Evolutionary conservation across 1,139 yeast genomes (phyloP).

Genomic region (Scheffersomyces cryptocercus): DNA sequence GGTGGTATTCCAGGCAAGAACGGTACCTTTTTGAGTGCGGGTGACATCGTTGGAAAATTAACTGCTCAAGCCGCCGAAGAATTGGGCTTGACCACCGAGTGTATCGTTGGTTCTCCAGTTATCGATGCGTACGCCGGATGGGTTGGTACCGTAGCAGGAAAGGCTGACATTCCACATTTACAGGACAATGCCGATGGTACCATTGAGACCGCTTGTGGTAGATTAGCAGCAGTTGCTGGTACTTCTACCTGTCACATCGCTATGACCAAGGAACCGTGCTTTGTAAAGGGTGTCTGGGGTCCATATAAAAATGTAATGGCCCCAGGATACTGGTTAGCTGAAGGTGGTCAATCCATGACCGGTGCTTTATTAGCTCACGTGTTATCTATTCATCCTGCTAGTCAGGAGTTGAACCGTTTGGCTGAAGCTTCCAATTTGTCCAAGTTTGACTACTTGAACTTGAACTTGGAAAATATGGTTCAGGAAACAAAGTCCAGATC

Average conservation of each 20-base stretch:
- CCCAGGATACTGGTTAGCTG: constrained; percentile 92
- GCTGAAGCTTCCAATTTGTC: constrained; percentile 69
- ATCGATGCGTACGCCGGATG: constrained; percentile 99
- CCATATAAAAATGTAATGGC: constrained; percentile 93
- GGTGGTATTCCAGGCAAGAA: constrained; percentile 81
- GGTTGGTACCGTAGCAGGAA: constrained; percentile 97
- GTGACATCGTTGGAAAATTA: constrained; percentile 80
- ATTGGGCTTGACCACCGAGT: constrained; percentile 74
- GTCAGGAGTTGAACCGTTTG: constrained; percentile 61
- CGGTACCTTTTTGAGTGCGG: constrained; percentile 80
- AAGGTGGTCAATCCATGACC: constrained; percentile 97
- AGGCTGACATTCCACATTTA: constrained; percentile 53
- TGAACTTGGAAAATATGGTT: constrained; percentile 68
- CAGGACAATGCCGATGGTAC: constrained; percentile 34
- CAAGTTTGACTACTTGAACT: constrained; percentile 80
- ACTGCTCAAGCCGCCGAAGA: constrained; percentile 71
- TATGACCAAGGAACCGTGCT: constrained; percentile 79
- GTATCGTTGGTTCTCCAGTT: constrained; percentile 92
- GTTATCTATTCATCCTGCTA: constrained; percentile 88
- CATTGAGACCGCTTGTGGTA: constrained; percentile 67
- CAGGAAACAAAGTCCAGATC: constrained; percentile 58
- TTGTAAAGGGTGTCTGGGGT: constrained; percentile 98
- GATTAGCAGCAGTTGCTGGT: constrained; percentile 97
- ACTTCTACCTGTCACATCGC: constrained; percentile 97
- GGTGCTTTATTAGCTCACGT: constrained; percentile 93